phyloP scores from a whole-genome alignment of 352 stramenopile species.

The Globisporangium canariense region DNA sequence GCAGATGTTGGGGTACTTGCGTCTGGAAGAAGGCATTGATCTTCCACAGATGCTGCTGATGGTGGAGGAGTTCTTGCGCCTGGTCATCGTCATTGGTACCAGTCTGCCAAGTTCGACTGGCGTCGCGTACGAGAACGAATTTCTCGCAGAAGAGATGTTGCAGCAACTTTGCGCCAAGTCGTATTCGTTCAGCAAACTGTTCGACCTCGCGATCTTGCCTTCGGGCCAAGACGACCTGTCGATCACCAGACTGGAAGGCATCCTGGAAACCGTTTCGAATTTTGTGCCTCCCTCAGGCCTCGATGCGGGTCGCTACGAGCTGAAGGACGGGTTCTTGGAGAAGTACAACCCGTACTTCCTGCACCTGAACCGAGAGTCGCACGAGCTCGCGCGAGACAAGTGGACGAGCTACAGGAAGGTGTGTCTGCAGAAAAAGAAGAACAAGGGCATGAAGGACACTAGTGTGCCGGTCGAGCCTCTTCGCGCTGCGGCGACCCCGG shows the following conservation, averaged over 20 bases:
- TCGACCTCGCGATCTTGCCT: conserved; percentile 76
- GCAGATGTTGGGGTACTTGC: conserved; percentile 39
- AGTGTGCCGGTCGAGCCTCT: conserved; percentile 39
- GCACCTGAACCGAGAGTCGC: conserved; percentile 79
- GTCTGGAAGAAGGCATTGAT: conserved; percentile 61
- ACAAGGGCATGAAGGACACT: conserved; percentile 14
- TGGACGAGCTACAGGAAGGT: conserved; percentile 75
- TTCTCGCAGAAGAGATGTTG: conserved; percentile 80
- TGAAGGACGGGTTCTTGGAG: conserved; percentile 72
- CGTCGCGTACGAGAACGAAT: conserved; percentile 60
- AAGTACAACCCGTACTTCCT: conserved; percentile 86
- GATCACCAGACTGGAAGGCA: conserved; percentile 54
- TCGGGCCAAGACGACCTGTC: conserved; percentile 83
- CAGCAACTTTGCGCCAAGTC: conserved; percentile 82
- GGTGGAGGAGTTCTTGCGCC: conserved; percentile 79
- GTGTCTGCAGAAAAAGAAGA: conserved; percentile 28
- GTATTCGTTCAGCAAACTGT: conserved; percentile 77
- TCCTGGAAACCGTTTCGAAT: conserved; percentile 59
- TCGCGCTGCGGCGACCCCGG: conserved; percentile 29
- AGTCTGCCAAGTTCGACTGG: conserved; percentile 64
- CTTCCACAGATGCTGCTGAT: conserved; percentile 69
- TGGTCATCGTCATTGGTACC: conserved; percentile 76
- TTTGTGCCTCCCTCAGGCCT: conserved; percentile 74
- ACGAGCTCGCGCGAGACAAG: conserved; percentile 78
- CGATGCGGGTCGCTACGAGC: conserved; percentile 75